Evolutionary conservation across 2,329 filamentous ascomycete genomes (phyloP), one percentile per base, ranked within the genome.

Genomic region (Xylogone sp.): DNA sequence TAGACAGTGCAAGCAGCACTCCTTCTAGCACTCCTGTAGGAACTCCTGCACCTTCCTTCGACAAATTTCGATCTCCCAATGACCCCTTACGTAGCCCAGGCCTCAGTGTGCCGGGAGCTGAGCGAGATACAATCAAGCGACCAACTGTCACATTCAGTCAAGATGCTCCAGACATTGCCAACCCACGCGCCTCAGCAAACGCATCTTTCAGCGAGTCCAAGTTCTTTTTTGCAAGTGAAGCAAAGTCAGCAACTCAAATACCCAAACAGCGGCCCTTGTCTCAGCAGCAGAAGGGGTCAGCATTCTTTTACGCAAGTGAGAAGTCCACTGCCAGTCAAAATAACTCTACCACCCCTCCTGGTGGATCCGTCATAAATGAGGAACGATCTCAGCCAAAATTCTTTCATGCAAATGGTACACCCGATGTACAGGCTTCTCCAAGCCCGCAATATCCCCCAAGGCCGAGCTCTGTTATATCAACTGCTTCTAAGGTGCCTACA

Each of bases 191-290:
- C 53, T 60, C 68, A 21, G 45, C 43, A 10, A 50, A 61, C 29
- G 54, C 60, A 43, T 44, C 59, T 18, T 29, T 53, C 24, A 56
- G 47, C 19, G 78, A 81, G 48, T 71, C 86, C 49, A 93, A 90
- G 72, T 97, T 97, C 77, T 97, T 99, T 68, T 92, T 95, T 67
- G 94, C 92, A 22, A 90, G 85, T 66, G 90, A 96, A 60, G 87
- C 80, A 39, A 85, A 81, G 60, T 69, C 74, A 12, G 54, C 24
- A 21, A 34, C 51, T 43, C 57, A 58, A 34, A 42, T 58, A 16
- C 34, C 48, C 34, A 16, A 56, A 43, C 59, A 58, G 55, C 55
- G 59, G 24, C 47, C 56, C 21, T 22, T 59, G 7, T 53, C 53
- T 21, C 44, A 57, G 20, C 44, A 57, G 20, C 62, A 60, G 22